Conservation (phyloP, 331 rosid species). For the Arachis monticola region DNA sequence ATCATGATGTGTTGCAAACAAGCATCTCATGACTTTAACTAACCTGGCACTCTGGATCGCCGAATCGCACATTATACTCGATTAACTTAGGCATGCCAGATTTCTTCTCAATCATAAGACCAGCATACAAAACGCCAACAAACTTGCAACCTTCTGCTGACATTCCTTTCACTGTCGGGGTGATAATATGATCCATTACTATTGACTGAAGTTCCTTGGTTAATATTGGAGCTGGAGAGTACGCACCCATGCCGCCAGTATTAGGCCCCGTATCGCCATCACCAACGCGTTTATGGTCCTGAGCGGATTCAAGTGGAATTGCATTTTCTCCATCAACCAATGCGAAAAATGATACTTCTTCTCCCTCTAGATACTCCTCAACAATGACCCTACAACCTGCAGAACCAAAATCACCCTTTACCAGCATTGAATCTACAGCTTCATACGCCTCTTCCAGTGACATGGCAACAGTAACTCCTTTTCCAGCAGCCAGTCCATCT, state of each 20-base stretch:
- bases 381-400: slow-evolving; percentile 82
- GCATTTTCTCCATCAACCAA: slow-evolving; percentile 96
- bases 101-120: slow-evolving; percentile 95
- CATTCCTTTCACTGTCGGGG: slow-evolving; percentile 96
- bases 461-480: slow-evolving; percentile 89
- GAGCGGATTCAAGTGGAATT: slow-evolving; percentile 90
- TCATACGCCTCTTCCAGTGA: slow-evolving; percentile 77
- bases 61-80: slow-evolving; percentile 95
- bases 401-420: slow-evolving; percentile 80
- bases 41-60: slow-evolving; percentile 99
- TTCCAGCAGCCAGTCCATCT: slow-evolving; percentile 97
- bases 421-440: slow-evolving; percentile 95
- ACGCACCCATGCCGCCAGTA: slow-evolving; percentile 99
- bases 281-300: slow-evolving; percentile 94
- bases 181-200: slow-evolving; percentile 84
- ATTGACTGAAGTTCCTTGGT: slow-evolving; percentile 78
- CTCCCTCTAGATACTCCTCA: slow-evolving; percentile 95
- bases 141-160: slow-evolving; percentile 86
- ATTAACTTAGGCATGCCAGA: slow-evolving; percentile 93
- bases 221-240: slow-evolving; percentile 87
- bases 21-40: slow-evolving; percentile 42
- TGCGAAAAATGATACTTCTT: slow-evolving; percentile 92
- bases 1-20: background rate
- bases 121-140: slow-evolving; percentile 93
- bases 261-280: slow-evolving; percentile 95